phyloP scores from a whole-genome alignment of 345 rosid species.

The Citrus australasica region DNA sequence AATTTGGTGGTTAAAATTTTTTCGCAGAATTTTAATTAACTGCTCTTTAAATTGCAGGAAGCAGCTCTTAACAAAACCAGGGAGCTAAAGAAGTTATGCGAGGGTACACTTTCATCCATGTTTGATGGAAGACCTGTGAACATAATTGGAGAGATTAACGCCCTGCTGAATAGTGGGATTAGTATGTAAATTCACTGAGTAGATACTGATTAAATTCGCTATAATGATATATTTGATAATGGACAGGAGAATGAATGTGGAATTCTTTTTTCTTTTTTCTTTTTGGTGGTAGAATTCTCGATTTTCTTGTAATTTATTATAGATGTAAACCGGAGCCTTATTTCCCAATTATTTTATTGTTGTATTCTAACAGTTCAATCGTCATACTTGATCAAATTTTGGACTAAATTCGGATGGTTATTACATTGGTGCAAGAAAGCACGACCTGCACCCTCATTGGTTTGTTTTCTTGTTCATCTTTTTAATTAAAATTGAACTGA shows the following conservation, averaged over 20 bases:
- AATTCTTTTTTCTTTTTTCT: too few species aligned
- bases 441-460: neutral
- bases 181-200: conserved; percentile 26
- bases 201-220: conserved; percentile 9
- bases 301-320: neutral
- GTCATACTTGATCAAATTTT: too few species aligned
- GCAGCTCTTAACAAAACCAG: conserved; percentile 74
- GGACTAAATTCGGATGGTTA: neutral
- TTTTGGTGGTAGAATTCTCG: neutral
- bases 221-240: neutral
- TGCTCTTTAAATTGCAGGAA: conserved; percentile 50
- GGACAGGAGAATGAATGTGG: neutral
- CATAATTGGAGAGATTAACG: conserved; percentile 91
- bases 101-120: conserved; percentile 77
- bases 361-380: neutral
- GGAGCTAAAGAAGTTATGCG: conserved; percentile 85
- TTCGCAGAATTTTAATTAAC: neutral
- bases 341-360: neutral
- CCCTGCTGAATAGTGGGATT: conserved; percentile 70
- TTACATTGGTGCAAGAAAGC: neutral
- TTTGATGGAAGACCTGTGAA: conserved; percentile 97
- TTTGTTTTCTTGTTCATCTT: neutral
- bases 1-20: neutral
- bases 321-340: neutral
- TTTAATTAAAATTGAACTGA: neutral